A percentile compares a stretch with the other conserved stretches of the same genome.
Conservation (phyloP, 805 yeast genomes). For the Metschnikowia borealis region DNA sequence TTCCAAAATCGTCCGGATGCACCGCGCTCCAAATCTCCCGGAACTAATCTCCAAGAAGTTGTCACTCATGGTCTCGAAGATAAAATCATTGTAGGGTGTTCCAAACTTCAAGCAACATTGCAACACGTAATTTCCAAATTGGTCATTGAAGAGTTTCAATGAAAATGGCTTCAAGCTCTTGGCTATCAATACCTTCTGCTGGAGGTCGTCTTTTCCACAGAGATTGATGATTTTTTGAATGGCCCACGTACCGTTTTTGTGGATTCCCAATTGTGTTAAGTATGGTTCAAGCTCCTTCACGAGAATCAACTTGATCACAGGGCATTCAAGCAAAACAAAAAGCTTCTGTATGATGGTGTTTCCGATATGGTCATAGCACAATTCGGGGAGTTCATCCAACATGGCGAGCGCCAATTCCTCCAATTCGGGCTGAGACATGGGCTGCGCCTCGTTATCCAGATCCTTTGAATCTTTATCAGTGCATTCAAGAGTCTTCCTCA, state of each 20-base stretch:
- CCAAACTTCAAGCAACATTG: conserved; percentile 93
- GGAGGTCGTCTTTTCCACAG: conserved; percentile 42
- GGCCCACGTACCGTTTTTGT: conserved; percentile 99
- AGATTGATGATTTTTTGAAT: conserved; percentile 88
- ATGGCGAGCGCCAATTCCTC: conserved; percentile 81
- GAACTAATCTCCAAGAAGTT: conserved; percentile 77
- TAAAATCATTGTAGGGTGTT: conserved; percentile 82
- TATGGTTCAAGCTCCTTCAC: conserved; percentile 72
- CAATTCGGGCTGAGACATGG: conserved; percentile 60
- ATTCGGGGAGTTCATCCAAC: conserved; percentile 84
- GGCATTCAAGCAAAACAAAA: conserved; percentile 62
- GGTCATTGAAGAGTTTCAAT: conserved; percentile 85
- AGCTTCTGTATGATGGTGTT: conserved; percentile 93
- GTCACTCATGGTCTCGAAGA: conserved; percentile 75
- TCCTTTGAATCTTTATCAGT: conserved; percentile 22
- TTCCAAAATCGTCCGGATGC: conserved; percentile 89
- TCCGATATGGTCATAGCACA: conserved; percentile 90
- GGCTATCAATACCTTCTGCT: conserved; percentile 57
- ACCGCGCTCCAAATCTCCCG: conserved; percentile 93
- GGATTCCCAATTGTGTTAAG: conserved; percentile 88
- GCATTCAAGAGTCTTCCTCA: conserved; percentile 56
- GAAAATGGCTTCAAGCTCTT: conserved; percentile 74
- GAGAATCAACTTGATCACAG: conserved; percentile 74
- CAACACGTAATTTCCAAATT: conserved; percentile 93
- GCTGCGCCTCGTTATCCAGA: conserved; percentile 2